Evolutionary conservation across 2,329 filamentous ascomycete species (phyloP).

Genomic region (Arthrocladium fulminans): DNA sequence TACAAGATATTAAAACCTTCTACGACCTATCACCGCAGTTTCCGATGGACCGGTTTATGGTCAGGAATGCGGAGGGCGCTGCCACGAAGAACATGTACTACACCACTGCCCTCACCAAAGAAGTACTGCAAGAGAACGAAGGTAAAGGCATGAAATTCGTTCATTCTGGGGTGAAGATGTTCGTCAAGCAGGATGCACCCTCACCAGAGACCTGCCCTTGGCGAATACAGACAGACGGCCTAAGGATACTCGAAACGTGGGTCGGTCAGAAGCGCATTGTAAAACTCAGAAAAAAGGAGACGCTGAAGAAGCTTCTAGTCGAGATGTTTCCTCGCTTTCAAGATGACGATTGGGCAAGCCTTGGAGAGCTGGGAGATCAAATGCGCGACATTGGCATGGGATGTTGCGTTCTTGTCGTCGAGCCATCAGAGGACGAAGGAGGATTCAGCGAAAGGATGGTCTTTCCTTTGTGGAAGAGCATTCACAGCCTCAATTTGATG

Average conservation of each 20-base stretch:
- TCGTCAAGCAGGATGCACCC: constrained; percentile 92
- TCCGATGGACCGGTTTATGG: constrained; percentile 86
- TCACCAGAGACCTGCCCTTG: constrained; percentile 79
- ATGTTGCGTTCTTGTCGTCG: constrained; percentile 80
- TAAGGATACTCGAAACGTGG: constrained; percentile 85
- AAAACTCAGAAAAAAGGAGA: constrained; percentile 65
- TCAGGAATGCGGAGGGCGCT: constrained; percentile 80
- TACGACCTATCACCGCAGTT: constrained; percentile 79
- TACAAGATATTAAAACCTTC: constrained; percentile 69
- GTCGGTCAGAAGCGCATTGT: constrained; percentile 71
- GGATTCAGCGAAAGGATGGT: constrained; percentile 69
- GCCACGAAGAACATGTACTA: constrained; percentile 96
- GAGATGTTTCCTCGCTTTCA: constrained; percentile 95
- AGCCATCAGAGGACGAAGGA: constrained; percentile 58
- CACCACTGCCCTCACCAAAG: constrained; percentile 71
- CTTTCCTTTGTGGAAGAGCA: constrained; percentile 86
- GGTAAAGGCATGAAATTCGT: constrained; percentile 89
- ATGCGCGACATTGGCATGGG: constrained; percentile 76
- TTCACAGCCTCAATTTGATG: constrained; percentile 91
- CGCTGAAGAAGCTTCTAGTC: constrained; percentile 70
- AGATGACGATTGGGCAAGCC: constrained; percentile 61
- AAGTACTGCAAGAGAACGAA: constrained; percentile 80
- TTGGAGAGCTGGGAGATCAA: constrained; percentile 80
- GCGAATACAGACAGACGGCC: constrained; percentile 91
- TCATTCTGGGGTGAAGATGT: constrained; percentile 97